Base-by-base conservation (phyloP, 169 alveolate species). In the Nephromyces sp. region DNA sequence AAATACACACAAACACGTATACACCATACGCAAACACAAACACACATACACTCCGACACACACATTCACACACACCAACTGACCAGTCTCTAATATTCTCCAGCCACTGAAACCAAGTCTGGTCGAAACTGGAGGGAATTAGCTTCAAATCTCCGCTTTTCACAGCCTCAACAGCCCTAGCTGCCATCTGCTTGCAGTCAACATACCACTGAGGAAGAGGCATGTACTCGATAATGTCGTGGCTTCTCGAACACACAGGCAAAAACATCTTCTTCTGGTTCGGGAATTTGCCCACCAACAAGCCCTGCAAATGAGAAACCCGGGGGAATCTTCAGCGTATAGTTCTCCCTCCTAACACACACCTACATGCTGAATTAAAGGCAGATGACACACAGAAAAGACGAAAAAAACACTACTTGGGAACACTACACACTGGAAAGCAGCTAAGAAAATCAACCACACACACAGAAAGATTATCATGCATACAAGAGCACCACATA, bases 181-280 rank as follows among this genome's bases (percentile, higher is more conserved):
- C 79, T 5, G 98, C 99, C 32, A 95, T 82, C 43, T 92, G 97
- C 79, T 94, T 87, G 81, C 99, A 96, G 80, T 96, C 89, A 68
- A 96, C 90, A 67, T 95, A 98, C 99, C 99, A 98, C 85, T 97
- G 97, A 25, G 99, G 99, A 66, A 95, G 93, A 15, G 96, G 84
- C 93, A 94, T 87, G 33, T 97, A 97, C 81, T 98, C 99, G 35
- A 98, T 96, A 31, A 98, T 92, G 84, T 96, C 99, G 27, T 94
- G 94, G 33, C 98, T 90, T 75, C 98, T 89, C n/a, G 98, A 91
- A 77, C 99, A 98, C 28, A 92, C 78, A 28, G 99, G 99, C 28
- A 98, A 84, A 72, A 94, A 92, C 99, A 97, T 94, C 32, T 95
- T 85, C 82, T 95, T 95, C 27, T 93, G 8, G 87, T 93, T 92